These are phyloP conservation scores for Xylaria cubensis DNA, from an alignment of 495 filamentous ascomycete species.

Conservation along the genomic window DNA sequence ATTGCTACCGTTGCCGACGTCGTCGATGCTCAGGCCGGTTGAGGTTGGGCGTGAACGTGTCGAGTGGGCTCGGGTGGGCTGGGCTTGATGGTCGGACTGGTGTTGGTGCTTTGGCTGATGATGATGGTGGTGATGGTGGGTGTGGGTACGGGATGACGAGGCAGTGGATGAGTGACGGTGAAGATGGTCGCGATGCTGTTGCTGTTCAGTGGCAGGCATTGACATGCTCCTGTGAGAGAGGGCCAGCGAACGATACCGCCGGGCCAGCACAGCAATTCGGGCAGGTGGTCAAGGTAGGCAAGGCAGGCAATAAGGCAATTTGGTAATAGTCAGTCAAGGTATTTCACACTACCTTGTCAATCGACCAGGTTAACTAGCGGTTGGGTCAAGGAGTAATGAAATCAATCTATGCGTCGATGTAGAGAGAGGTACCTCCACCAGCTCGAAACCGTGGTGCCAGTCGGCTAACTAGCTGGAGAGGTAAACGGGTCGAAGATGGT, in stretches of 20 bases:
- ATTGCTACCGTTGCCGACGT: slow-evolving; percentile 9
- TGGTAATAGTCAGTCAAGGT: slow-evolving; percentile 18
- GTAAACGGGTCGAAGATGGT: not conserved
- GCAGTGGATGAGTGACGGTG: slow-evolving; percentile 30
- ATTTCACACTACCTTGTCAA: slow-evolving; percentile 2
- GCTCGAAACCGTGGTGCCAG: not conserved
- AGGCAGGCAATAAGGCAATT: slow-evolving; percentile 13
- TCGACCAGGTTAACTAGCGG: slow-evolving; percentile 11
- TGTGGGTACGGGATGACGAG: slow-evolving; percentile 22
- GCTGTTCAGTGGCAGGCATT: slow-evolving; percentile 29
- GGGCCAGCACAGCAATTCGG: slow-evolving; percentile 22
- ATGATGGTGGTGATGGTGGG: slow-evolving; percentile 24
- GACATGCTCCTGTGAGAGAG: slow-evolving; percentile 28
- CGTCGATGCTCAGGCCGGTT: slow-evolving; percentile 27
- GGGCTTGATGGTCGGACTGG: slow-evolving; percentile 29
- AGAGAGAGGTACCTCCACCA: slow-evolving; percentile 9
- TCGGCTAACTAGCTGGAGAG: not conserved
- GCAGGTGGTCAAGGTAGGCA: slow-evolving; percentile 22
- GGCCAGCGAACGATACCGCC: slow-evolving; percentile 32
- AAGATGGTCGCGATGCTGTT: slow-evolving; percentile 29
- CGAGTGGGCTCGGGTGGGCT: slow-evolving; percentile 38
- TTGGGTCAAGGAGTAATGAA: not conserved
- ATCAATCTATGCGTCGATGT: not conserved
- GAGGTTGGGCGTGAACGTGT: slow-evolving; percentile 41
- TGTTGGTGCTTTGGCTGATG: slow-evolving; percentile 30